Base-by-base conservation (phyloP, 179 eudicot species). In the Silene vulgaris region DNA sequence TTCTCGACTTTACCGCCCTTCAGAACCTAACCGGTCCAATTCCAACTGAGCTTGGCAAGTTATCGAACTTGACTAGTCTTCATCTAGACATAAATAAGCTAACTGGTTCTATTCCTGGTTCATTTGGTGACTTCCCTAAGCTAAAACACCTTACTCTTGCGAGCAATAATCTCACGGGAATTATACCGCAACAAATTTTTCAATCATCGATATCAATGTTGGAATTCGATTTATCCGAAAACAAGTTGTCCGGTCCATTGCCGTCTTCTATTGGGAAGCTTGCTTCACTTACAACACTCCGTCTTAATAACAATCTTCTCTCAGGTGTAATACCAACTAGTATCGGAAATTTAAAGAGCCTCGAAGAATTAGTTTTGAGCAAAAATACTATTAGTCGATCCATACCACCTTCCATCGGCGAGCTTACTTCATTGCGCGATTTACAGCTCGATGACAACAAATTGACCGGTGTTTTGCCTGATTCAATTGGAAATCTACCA, bases 241-340 rank as follows among this genome's bases (percentile, higher is more conserved):
- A 83, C 30, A 35, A 12, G 26, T 45, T 83, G 3, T 60, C 65
- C 2, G 97, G 91, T 16, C 61, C 77, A 0, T 79, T 91, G 0
- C 93, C 96, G 1, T 14, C 82, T 40, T 85, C 92, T 0, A 74
- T 89, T 12, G 87, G 85, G 0, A 74, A 84, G 0, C 43, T 84
- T 79, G 45, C 54, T n/a, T 69, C 77, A 1, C 65, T 90, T 1
- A 78, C 81, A 0, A 37, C 62, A 28, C 86, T 91, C 20, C 91
- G 90, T 74, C 78, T 88, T 64, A 87, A 86, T 69, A 70, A 61
- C 14, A 90, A 90, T 32, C 87, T n/a, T n/a, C n/a, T n/a, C n/a
- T n/a, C n/a, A 0, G 89, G 87, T 13, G n/a, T 72, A 0, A 86
- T 91, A 29, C 92, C 97, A 2, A 35, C 1, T 30, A 30, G 32